Conservation (phyloP, 352 stramenopile species). For the Aphanomyces astaci region DNA sequence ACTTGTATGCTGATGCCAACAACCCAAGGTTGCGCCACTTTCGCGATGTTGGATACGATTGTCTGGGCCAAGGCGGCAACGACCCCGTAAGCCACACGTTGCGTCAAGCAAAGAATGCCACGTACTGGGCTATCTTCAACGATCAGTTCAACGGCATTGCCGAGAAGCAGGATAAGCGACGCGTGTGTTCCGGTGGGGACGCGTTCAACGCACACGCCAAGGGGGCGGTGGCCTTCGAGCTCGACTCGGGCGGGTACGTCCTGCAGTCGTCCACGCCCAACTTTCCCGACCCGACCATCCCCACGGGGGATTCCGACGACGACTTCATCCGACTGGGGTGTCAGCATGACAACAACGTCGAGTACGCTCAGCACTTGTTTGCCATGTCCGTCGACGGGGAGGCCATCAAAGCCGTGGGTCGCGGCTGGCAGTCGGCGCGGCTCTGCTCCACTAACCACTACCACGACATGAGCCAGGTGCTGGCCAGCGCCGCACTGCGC, state of each 20-base stretch:
- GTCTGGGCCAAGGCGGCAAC: constrained; percentile 61
- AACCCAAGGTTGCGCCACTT: constrained; percentile 52
- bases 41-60: constrained; percentile 58
- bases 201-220: constrained; percentile 70
- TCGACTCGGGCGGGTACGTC: constrained; percentile 43
- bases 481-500: background rate
- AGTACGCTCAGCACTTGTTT: constrained; percentile 65
- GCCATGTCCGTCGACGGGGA: constrained; percentile 46
- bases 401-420: constrained; percentile 37
- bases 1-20: constrained; percentile 62
- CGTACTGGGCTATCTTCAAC: constrained; percentile 72
- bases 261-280: constrained; percentile 72
- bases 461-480: background rate
- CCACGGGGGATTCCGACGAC: background rate
- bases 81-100: constrained; percentile 69
- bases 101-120: constrained; percentile 33
- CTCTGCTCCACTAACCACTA: constrained; percentile 73
- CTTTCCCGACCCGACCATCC: constrained; percentile 51
- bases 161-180: constrained; percentile 21
- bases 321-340: constrained; percentile 61
- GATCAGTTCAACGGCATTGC: constrained; percentile 71
- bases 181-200: constrained; percentile 40
- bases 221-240: constrained; percentile 49
- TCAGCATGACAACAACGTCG: constrained; percentile 66
- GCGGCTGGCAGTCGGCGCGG: constrained; percentile 43